Base-by-base conservation (phyloP, 2,329 filamentous ascomycete species). In the Venturia carpophila region DNA sequence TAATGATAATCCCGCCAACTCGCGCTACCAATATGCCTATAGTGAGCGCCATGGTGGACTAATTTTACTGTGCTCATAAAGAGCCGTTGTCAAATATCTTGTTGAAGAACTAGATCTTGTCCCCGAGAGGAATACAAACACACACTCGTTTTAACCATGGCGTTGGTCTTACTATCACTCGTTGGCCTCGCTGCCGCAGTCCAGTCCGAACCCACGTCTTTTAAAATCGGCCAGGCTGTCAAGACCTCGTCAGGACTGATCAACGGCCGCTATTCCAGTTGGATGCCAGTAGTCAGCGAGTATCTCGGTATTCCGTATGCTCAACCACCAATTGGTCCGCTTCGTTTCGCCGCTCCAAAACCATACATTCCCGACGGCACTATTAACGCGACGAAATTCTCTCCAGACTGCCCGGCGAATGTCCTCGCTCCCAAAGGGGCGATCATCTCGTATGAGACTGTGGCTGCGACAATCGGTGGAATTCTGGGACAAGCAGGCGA, bases 251-350 rank as follows among this genome's bases (percentile, higher is more conserved):
- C 71, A 64, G 74, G 74, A 7, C 67, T 65, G 1, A 69, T 75
- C 55, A 65, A 72, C 52, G 74, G 75, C 13, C 74, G 75, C 58
- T 58, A 62, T 56, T 71, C 73, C 6, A 67, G 68, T 3, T 45
- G 41, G 34, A 13, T 21, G 10, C 71, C 71, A 62, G 68, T 65
- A 39, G 71, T 74, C 11, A 67, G 68, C 15, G 73, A 76, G 41
- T 77, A 74, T 49, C 65, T 76, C 15, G 75, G 74, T 17, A 73
- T 76, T 52, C 71, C 71, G 7, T 77, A 73, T 64, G 75, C 73
- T 1, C 68, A 72, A 66, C 70, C 74, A n/a, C 74, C 75, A 9
- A 64, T 72, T n/a, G 74, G 72, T 9, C 68, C 71, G 37, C 68
- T 75, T 27, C 70, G 74, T 34, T 76, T 75, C 66, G 72, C 71